Evolutionary conservation across 306 rosid species (phyloP).

Genomic region (Cicer bijugum): DNA sequence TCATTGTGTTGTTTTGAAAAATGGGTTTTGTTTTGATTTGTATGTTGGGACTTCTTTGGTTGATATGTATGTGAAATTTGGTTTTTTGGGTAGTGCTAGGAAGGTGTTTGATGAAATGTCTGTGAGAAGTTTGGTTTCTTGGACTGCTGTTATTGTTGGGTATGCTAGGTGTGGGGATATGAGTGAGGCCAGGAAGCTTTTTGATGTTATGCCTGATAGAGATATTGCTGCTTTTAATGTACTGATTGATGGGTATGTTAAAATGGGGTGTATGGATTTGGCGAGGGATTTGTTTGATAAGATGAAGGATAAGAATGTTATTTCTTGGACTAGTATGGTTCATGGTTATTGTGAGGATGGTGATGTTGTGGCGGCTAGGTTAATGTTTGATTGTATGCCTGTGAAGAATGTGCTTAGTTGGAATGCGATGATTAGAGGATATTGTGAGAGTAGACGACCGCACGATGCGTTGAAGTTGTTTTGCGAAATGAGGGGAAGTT

Average conservation of each 20-base stretch:
- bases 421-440: constrained; percentile 80
- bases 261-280: constrained; percentile 54
- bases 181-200: constrained; percentile 63
- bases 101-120: constrained; percentile 69
- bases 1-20: constrained; percentile 54
- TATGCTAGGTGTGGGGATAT: constrained; percentile 63
- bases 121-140: constrained; percentile 59
- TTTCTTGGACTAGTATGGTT: constrained; percentile 77
- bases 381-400: constrained; percentile 64
- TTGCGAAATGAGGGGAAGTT: constrained; percentile 52
- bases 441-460: constrained; percentile 60
- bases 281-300: constrained; percentile 65
- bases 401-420: constrained; percentile 66
- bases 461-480: constrained; percentile 66
- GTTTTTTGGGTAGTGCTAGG: constrained; percentile 53
- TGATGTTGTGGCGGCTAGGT: constrained; percentile 57
- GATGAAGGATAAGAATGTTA: constrained; percentile 58
- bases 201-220: constrained; percentile 57
- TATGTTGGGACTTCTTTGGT: constrained; percentile 64
- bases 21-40: constrained; percentile 61
- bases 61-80: constrained; percentile 65
- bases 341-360: constrained; percentile 61
- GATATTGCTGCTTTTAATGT: constrained; percentile 64
- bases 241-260: constrained; percentile 70
- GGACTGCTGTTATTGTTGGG: constrained; percentile 73